Evolutionary conservation across 257 asterid species (phyloP).

Genomic region (Solanum paucissectum): DNA sequence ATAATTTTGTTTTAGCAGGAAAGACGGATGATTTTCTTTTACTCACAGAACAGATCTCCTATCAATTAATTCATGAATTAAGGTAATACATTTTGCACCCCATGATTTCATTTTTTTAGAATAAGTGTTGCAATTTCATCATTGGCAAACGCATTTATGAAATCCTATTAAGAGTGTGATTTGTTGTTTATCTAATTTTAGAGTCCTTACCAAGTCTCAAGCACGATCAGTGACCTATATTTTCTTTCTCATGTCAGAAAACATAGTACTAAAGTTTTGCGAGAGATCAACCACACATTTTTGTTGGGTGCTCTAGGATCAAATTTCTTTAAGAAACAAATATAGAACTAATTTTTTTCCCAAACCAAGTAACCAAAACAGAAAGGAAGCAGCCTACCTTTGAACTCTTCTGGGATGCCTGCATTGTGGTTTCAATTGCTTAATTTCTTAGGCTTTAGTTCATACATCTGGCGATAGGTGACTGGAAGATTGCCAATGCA

Average conservation of each 20-base stretch:
- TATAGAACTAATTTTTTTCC: not conserved
- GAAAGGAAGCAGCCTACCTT: not conserved
- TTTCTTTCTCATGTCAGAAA: not conserved
- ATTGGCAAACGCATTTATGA: not conserved
- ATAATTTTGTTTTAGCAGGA: slow-evolving; percentile 25
- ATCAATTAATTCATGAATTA: not conserved
- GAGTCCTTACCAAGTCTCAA: not conserved
- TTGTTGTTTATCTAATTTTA: not conserved
- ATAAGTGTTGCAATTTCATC: not conserved
- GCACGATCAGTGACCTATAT: not conserved
- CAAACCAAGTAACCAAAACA: not conserved
- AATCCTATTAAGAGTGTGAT: not conserved
- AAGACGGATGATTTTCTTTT: slow-evolving; percentile 37
- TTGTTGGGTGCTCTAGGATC: not conserved
- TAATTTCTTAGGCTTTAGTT: not conserved
- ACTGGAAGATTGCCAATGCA: not conserved
- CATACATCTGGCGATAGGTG: not conserved
- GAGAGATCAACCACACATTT: not conserved
- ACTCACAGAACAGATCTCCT: not conserved
- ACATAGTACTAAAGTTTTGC: not conserved
- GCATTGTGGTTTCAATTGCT: not conserved
- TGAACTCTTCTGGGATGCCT: not conserved
- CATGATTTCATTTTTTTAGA: not conserved
- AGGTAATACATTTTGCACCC: slow-evolving; percentile 9
- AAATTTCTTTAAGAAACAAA: not conserved